Evolutionary conservation across 495 filamentous ascomycete species (phyloP).

Genomic region (Rostrohypoxylon terebratum): DNA sequence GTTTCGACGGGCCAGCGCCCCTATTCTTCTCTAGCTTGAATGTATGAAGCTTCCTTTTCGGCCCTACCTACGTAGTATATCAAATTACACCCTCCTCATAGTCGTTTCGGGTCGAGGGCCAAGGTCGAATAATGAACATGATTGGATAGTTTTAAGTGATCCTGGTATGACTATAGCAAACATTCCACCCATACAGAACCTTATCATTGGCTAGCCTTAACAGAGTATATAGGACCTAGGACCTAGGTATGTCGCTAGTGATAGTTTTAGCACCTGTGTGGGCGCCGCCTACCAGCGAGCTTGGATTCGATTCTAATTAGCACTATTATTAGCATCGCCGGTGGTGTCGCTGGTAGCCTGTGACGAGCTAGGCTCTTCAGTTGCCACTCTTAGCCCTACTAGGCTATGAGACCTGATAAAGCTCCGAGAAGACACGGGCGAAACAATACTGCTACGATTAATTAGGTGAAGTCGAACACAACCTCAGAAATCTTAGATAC

Average conservation of each 20-base stretch:
- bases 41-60: slow-evolving; percentile 25
- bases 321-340: neutral
- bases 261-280: neutral
- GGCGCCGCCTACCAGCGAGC: neutral
- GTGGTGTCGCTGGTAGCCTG: neutral
- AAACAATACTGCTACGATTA: too few species aligned
- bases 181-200: neutral
- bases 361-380: slow-evolving; percentile 5
- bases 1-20: slow-evolving; percentile 18
- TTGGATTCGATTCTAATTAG: neutral
- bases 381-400: slow-evolving; percentile 30
- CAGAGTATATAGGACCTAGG: slow-evolving; percentile 28
- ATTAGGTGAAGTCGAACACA: neutral
- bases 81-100: slow-evolving; percentile 3
- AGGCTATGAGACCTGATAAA: neutral
- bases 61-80: slow-evolving; percentile 27
- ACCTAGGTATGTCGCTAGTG: slow-evolving; percentile 18
- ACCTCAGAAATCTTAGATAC: slow-evolving; percentile 34
- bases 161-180: slow-evolving; percentile 20
- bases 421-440: too few species aligned
- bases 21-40: slow-evolving; percentile 7
- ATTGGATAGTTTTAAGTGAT: slow-evolving; percentile 14
- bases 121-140: neutral
- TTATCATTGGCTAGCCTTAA: slow-evolving; percentile 28
- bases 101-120: slow-evolving; percentile 7